phyloP scores from a whole-genome alignment of 345 rosid species.

The Eucalyptus polyanthemos region DNA sequence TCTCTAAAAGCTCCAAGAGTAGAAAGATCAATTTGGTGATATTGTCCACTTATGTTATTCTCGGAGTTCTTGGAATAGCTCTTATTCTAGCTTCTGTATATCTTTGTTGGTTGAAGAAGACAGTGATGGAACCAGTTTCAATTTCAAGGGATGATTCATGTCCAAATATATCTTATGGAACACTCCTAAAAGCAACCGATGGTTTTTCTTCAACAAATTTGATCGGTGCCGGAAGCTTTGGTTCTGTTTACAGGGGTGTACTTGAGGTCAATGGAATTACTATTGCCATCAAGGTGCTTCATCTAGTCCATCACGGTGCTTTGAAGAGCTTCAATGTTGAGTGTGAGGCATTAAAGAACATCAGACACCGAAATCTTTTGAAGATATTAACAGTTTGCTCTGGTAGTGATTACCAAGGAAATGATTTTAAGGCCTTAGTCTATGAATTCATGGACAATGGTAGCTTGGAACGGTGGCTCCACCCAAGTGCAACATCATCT shows the following conservation, averaged over 20 bases:
- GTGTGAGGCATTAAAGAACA: too few species aligned
- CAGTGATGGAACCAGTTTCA: background rate
- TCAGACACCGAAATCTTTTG: too few species aligned
- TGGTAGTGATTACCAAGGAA: too few species aligned
- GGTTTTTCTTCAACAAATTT: background rate
- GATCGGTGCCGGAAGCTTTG: background rate
- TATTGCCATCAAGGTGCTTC: too few species aligned
- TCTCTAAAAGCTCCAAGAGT: rapidly evolving
- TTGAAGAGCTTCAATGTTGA: too few species aligned
- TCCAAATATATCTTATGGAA: background rate
- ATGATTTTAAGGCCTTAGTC: too few species aligned
- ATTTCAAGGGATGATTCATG: background rate
- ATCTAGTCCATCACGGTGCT: too few species aligned
- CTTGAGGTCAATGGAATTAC: too few species aligned
- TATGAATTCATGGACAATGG: too few species aligned
- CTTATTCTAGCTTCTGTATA: background rate
- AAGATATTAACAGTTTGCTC: too few species aligned
- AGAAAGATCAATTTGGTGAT: background rate
- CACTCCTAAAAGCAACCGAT: background rate
- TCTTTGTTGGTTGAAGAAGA: background rate
- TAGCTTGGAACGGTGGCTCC: too few species aligned
- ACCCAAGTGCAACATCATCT: too few species aligned
- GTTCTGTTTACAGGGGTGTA: background rate
- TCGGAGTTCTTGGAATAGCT: background rate
- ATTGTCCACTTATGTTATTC: background rate